Evolutionary conservation across 2,329 filamentous ascomycete genomes (phyloP).

Genomic region (Tolypocladium sp.): DNA sequence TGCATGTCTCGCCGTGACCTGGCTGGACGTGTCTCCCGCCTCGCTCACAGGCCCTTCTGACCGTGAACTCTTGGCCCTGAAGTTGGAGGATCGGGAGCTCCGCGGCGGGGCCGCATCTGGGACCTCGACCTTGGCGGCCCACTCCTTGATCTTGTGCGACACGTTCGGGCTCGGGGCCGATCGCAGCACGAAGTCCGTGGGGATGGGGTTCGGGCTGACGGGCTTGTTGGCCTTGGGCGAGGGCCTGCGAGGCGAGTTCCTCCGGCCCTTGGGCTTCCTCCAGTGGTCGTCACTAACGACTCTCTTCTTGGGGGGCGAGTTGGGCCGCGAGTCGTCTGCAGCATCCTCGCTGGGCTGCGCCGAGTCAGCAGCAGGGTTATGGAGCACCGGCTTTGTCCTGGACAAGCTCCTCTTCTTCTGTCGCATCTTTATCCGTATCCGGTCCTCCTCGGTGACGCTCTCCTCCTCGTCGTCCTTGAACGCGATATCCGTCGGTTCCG

Average conservation of each 20-base stretch:
- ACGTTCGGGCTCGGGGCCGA: slow-evolving; percentile 46
- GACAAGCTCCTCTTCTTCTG: slow-evolving; percentile 32
- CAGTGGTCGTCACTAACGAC: slow-evolving; percentile 92
- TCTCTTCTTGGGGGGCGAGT: slow-evolving; percentile 70
- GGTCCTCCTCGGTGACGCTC: slow-evolving; percentile 53
- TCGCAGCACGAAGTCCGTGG: slow-evolving; percentile 47
- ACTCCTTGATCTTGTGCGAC: slow-evolving; percentile 52
- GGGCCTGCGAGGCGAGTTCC: slow-evolving; percentile 32
- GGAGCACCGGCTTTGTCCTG: slow-evolving; percentile 15
- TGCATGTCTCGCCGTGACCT: slow-evolving; percentile 16
- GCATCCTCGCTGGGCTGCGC: slow-evolving; percentile 10
- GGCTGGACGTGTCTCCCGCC: slow-evolving; percentile 15
- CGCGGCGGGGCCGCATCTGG: slow-evolving; percentile 29
- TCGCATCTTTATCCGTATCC: slow-evolving; percentile 45
- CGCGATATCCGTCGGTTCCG: slow-evolving; percentile 52
- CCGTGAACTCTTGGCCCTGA: slow-evolving; percentile 15
- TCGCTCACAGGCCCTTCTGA: slow-evolving; percentile 17
- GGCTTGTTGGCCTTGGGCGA: slow-evolving; percentile 25
- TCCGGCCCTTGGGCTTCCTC: slow-evolving; percentile 52
- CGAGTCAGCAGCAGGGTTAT: slow-evolving; percentile 9
- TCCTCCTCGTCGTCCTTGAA: slow-evolving; percentile 46
- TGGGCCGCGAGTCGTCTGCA: slow-evolving; percentile 19
- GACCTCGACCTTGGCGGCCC: slow-evolving; percentile 47
- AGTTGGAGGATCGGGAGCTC: slow-evolving; percentile 27
- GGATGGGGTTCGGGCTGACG: slow-evolving; percentile 27